A percentile compares a stretch with the other conserved stretches of the same genome.
Conservation (phyloP, 163 green algal species). For the Chloroidium sp. region DNA sequence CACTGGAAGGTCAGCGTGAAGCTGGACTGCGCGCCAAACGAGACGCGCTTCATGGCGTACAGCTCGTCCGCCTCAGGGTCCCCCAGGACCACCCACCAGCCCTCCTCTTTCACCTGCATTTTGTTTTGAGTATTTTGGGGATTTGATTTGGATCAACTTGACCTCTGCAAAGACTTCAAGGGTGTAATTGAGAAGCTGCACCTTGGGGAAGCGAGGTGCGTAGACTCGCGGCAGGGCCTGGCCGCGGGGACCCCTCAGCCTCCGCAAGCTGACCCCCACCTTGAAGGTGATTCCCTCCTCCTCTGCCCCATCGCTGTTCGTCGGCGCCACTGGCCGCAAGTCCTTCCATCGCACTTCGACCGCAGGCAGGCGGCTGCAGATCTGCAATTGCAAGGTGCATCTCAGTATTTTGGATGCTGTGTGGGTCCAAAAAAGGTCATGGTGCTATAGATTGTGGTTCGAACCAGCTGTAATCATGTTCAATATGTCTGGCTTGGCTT, state of each 20-base stretch:
- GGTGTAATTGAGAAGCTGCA: conserved; percentile 4
- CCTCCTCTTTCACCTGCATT: conserved; percentile 83
- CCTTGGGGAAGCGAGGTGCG: conserved; percentile 78
- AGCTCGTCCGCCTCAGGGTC: conserved; percentile 57
- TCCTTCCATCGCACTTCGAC: too few relatives aligned
- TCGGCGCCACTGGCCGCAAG: too few relatives aligned
- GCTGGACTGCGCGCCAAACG: conserved; percentile 35
- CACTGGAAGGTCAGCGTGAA: conserved; percentile 41
- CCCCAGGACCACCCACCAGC: conserved; percentile 86
- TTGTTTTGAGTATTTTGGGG: too few relatives aligned
- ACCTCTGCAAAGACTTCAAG: background rate
- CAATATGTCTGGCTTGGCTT: too few relatives aligned
- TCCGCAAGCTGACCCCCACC: background rate
- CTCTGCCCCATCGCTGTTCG: background rate
- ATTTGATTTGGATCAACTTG: too few relatives aligned
- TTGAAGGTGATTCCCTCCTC: background rate
- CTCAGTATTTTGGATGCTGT: too few relatives aligned
- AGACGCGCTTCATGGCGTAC: conserved; percentile 70
- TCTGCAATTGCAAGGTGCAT: too few relatives aligned
- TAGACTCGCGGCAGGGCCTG: conserved; percentile 45
- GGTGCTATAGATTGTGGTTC: too few relatives aligned
- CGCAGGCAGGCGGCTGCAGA: too few relatives aligned
- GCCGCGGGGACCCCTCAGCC: background rate
- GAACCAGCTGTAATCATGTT: too few relatives aligned
- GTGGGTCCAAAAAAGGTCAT: too few relatives aligned